A percentile compares a stretch with the other conserved stretches of the same genome.
Conservation (phyloP, 306 rosid species). For the Inga oerstediana region DNA sequence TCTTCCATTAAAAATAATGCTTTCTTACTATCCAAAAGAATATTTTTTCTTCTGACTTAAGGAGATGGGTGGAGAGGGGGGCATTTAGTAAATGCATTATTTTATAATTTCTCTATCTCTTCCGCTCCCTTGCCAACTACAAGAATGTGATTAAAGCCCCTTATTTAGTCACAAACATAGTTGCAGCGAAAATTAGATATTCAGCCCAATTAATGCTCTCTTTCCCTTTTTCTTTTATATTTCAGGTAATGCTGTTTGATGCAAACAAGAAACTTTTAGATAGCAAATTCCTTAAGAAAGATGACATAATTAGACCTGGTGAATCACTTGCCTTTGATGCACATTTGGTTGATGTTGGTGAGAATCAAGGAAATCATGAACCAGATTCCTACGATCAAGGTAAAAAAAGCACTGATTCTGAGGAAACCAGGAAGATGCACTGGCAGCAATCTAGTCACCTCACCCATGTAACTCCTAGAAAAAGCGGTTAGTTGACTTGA, state of each 20-base stretch:
- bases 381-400: slow-evolving; percentile 44
- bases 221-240: slow-evolving; percentile 10
- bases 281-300: slow-evolving; percentile 71
- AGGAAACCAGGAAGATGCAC: slow-evolving; percentile 40
- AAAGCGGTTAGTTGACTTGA: slow-evolving; percentile 46
- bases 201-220: slow-evolving; percentile 19
- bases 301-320: slow-evolving; percentile 61
- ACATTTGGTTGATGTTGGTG: slow-evolving; percentile 75
- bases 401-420: slow-evolving; percentile 27
- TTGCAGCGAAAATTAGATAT: slow-evolving; percentile 23
- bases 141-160: slow-evolving; percentile 9
- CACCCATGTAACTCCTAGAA: slow-evolving; percentile 32
- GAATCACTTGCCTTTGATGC: slow-evolving; percentile 65
- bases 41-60: neutral
- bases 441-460: slow-evolving; percentile 39
- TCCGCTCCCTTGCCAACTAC: neutral
- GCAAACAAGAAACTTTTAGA: slow-evolving; percentile 57
- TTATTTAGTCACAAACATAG: neutral
- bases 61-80: slow-evolving; percentile 27
- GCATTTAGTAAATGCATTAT: neutral
- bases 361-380: slow-evolving; percentile 49
- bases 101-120: neutral
- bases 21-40: neutral
- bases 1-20: slow-evolving; percentile 20
- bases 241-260: slow-evolving; percentile 74